Evolutionary conservation across 139 green algal species (phyloP).

Genomic region (Pleodorina starrii): DNA sequence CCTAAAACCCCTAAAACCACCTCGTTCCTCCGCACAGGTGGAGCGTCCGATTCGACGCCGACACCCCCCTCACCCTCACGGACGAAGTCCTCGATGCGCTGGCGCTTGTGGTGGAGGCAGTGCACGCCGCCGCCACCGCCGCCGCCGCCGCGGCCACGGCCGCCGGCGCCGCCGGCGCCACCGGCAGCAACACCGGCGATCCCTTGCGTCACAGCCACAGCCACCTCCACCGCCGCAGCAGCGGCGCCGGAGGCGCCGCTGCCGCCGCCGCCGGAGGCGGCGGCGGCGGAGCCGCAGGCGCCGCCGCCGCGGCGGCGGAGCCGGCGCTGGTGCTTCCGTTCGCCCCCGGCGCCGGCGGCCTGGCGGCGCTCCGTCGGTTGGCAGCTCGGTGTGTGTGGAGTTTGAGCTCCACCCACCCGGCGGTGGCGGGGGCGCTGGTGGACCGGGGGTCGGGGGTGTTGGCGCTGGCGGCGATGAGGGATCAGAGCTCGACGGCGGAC

Average conservation of each 20-base stretch:
- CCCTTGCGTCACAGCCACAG: no score
- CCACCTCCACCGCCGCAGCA: no score
- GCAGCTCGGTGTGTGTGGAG: slow-evolving; percentile 46
- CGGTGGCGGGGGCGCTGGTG: slow-evolving; percentile 25
- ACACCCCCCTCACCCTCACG: slow-evolving; percentile 50
- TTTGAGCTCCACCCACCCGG: slow-evolving; percentile 49
- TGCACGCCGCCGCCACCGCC: neutral
- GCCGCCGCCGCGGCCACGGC: slow-evolving; percentile 25
- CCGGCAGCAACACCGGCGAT: neutral
- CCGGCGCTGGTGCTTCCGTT: neutral
- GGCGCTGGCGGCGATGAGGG: slow-evolving; percentile 27
- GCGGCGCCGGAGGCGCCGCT: neutral
- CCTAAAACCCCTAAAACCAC: no score
- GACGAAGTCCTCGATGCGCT: slow-evolving; percentile 15
- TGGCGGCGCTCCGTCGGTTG: slow-evolving; percentile 37
- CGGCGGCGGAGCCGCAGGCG: neutral
- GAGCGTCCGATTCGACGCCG: slow-evolving; percentile 46
- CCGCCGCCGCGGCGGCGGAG: neutral
- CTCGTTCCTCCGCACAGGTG: no score
- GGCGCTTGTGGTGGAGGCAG: slow-evolving; percentile 32
- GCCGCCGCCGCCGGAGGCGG: neutral
- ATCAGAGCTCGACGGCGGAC: neutral
- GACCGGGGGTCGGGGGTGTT: slow-evolving; percentile 8
- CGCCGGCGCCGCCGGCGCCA: neutral
- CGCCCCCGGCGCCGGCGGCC: neutral